Evolutionary conservation across 2,329 filamentous ascomycete species (phyloP), one percentile per base, ranked within the genome.

Genomic region (Colletotrichum navitas): DNA sequence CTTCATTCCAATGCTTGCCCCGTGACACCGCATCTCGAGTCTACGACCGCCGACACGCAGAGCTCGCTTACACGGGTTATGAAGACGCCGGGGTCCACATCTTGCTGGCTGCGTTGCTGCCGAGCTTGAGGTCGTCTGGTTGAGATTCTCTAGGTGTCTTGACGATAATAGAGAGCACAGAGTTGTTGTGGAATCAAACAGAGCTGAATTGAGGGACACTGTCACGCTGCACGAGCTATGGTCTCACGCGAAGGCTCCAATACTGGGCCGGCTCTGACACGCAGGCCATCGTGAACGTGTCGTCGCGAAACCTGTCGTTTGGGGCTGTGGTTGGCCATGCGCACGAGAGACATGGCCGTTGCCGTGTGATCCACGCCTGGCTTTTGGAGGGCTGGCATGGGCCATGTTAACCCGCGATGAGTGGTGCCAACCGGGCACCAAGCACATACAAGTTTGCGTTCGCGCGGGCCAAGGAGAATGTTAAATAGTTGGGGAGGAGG

Each of bases 161-260:
- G 26, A 83, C 62, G 56, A 74, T 73, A 26, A 83, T 75, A 32
- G 81, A 81, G 47, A 82, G 75, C 0, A 81, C 83, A 1, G 75
- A 73, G 66, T 78, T 79, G 1, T 80, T 80, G 43, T 7, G 26
- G 47, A 45, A 14, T 41, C 43, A 8, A 8, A 32, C 21, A 29
- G 55, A 59, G 2, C 36, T 39, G 10, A 39, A 11, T 39, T 10
- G 10, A 39, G 61, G 66, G 8, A 43, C 36, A 24, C 59, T 43
- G 24, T 69, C 18, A 24, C 66, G 41, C 24, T 24, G 18, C 10
- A 5, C 0, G 11, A 60, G 21, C 3, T 29, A 29, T 10, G 8
- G 1, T 11, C 29, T 4, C 26, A 21, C 52, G 6, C 24, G 34
- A 16, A 1, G 7, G 4, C 18, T 43, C 61, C 54, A 12, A 24